phyloP scores from a whole-genome alignment of 768 basidiomycete genomes.

The Tulasnella sp. region DNA sequence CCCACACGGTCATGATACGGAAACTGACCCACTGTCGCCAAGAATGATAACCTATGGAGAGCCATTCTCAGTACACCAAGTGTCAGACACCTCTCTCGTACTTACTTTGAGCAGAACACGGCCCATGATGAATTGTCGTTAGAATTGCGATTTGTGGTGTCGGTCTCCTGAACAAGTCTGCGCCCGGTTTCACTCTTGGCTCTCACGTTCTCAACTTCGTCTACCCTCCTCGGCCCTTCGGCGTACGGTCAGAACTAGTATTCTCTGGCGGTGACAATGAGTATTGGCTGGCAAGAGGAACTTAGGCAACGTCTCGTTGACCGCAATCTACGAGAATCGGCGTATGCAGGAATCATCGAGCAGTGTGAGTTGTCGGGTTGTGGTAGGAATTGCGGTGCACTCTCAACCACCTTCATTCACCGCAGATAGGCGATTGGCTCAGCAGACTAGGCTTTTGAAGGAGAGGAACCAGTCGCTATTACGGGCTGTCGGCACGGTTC shows the following conservation, averaged over 20 bases:
- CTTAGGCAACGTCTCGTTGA: constrained; percentile 52
- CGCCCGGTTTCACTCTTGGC: too few relatives aligned
- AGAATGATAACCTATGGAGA: constrained; percentile 83
- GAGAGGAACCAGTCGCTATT: constrained; percentile 84
- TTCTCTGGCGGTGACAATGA: neutral
- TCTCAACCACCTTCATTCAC: constrained; percentile 18
- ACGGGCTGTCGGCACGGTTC: constrained; percentile 66
- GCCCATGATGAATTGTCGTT: constrained; percentile 42
- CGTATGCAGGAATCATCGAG: constrained; percentile 76
- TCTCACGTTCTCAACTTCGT: constrained; percentile 19
- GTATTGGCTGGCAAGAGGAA: constrained; percentile 17
- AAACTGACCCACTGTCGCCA: constrained; percentile 80
- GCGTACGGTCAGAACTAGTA: too few relatives aligned
- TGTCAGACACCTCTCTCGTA: neutral
- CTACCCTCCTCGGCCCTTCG: constrained; percentile 17
- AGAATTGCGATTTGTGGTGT: constrained; percentile 3
- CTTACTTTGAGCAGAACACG: constrained; percentile 74
- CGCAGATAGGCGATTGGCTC: constrained; percentile 78
- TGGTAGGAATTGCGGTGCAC: constrained; percentile 12
- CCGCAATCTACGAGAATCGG: constrained; percentile 69
- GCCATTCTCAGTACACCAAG: constrained; percentile 16
- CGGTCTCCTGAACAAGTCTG: constrained; percentile 9
- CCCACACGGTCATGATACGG: constrained; percentile 1
- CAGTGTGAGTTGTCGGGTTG: constrained; percentile 52
- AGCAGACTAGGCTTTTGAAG: constrained; percentile 83